Percentiles rank a stretch among this genome's conserved stretches.
Conservation (phyloP, 108 stramenopile genomes). For the Skeletonema potamos region DNA sequence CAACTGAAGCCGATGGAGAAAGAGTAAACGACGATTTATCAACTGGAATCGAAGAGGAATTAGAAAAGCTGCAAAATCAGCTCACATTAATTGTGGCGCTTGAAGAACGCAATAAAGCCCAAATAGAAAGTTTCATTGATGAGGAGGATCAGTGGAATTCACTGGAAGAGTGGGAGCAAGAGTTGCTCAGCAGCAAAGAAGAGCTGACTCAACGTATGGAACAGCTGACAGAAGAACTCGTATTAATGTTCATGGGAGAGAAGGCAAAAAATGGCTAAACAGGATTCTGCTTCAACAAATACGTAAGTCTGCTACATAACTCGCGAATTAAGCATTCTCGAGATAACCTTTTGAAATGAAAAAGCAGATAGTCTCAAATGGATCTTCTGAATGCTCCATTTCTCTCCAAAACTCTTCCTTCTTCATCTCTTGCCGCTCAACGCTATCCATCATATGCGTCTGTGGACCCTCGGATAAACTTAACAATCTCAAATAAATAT, state of each 20-base stretch:
- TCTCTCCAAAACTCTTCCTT: conserved; percentile 86
- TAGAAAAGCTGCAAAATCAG: conserved; percentile 33
- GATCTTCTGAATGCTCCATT: conserved; percentile 74
- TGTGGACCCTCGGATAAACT: conserved; percentile 21
- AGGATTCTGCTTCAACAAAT: conserved; percentile 1
- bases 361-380: conserved; percentile 70
- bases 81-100: conserved; percentile 36
- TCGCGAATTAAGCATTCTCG: conserved; percentile 9
- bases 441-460: conserved; percentile 7
- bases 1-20: conserved; percentile 36
- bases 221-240: conserved; percentile 25
- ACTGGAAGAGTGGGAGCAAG: conserved; percentile 40
- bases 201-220: conserved; percentile 21
- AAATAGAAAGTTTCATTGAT: conserved; percentile 53
- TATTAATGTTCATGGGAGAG: conserved; percentile 35
- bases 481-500: conserved; percentile 64
- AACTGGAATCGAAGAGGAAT: conserved; percentile 22
- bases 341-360: conserved; percentile 67
- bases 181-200: conserved; percentile 37
- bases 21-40: background rate
- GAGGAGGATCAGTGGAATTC: conserved; percentile 63
- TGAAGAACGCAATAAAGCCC: conserved; percentile 46
- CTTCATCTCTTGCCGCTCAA: conserved; percentile 20
- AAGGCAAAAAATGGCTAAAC: conserved; percentile 34
- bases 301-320: background rate